These are phyloP conservation scores for Chaetomium cochliodes DNA, from an alignment of 495 filamentous ascomycete genomes.

Conservation along the genomic window DNA sequence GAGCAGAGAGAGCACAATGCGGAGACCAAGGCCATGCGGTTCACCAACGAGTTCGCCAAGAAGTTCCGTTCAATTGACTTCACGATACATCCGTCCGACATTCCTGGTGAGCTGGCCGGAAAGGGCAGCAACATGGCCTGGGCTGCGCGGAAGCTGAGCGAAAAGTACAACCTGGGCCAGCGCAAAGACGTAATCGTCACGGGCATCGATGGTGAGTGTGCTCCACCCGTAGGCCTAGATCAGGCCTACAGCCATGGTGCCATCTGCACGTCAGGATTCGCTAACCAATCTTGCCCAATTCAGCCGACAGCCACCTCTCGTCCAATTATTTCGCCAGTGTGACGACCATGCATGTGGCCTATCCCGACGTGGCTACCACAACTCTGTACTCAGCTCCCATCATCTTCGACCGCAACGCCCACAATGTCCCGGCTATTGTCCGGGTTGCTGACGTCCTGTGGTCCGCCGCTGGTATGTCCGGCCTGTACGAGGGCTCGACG, in stretches of 20 bases:
- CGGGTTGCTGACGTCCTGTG: conserved; percentile 67
- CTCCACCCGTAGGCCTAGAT: conserved; percentile 4
- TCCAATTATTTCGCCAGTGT: conserved; percentile 63
- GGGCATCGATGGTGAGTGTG: conserved; percentile 64
- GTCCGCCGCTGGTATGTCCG: conserved; percentile 64
- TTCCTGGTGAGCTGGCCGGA: conserved; percentile 62
- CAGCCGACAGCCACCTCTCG: conserved; percentile 68
- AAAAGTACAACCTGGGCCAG: conserved; percentile 51
- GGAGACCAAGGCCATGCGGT: conserved; percentile 52
- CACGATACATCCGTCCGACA: conserved; percentile 60
- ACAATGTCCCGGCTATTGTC: conserved; percentile 63
- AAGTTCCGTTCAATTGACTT: conserved; percentile 60
- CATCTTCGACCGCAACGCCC: conserved; percentile 68
- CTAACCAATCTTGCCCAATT: conserved; percentile 33
- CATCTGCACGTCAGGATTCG: conserved; percentile 28
- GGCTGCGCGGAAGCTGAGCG: conserved; percentile 60
- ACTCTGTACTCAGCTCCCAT: conserved; percentile 68
- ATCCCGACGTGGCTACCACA: conserved; percentile 54
- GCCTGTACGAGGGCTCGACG: conserved; percentile 56
- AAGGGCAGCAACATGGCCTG: conserved; percentile 69
- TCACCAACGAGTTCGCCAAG: conserved; percentile 56
- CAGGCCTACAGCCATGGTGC: neutral
- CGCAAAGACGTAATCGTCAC: conserved; percentile 63
- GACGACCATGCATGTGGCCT: conserved; percentile 55
- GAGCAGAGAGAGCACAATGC: conserved; percentile 58